phyloP scores from a whole-genome alignment of 805 yeast genomes.

The Saturnispora hagleri region DNA sequence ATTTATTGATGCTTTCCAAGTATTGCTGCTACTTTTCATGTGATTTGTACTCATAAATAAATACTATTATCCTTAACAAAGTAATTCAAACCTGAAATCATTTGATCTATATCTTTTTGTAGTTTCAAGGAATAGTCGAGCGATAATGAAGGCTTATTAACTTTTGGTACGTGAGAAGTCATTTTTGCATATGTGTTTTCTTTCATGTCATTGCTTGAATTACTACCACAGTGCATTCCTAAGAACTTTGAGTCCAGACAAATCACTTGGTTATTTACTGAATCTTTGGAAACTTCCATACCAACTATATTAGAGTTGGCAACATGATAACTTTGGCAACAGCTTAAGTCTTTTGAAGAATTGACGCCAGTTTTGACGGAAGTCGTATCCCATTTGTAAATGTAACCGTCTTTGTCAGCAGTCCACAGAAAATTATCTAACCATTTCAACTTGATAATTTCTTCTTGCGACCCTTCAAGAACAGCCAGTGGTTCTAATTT shows the following conservation, averaged over 20 bases:
- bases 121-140: slow-evolving; percentile 3
- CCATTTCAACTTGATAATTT: slow-evolving; percentile 56
- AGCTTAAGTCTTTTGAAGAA: not conserved
- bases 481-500: slow-evolving; percentile 42
- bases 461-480: slow-evolving; percentile 47
- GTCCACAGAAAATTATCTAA: slow-evolving; percentile 35
- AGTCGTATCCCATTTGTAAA: slow-evolving; percentile 46
- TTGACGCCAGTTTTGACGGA: slow-evolving; percentile 3
- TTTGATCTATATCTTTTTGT: slow-evolving; percentile 9
- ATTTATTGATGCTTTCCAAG: no score
- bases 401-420: slow-evolving; percentile 55
- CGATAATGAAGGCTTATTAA: not conserved
- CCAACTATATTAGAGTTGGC: slow-evolving; percentile 42
- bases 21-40: no score
- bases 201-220: not conserved
- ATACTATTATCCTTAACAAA: slow-evolving; percentile 14
- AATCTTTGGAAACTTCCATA: slow-evolving; percentile 30
- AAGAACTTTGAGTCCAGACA: slow-evolving; percentile 48
- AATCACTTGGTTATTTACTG: slow-evolving; percentile 27
- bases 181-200: not conserved
- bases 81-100: slow-evolving; percentile 13
- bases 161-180: not conserved
- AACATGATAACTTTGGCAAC: not conserved
- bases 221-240: slow-evolving; percentile 38
- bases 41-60: slow-evolving; percentile 9